phyloP scores from a whole-genome alignment of 306 rosid species.

The Cicer cuneatum region DNA sequence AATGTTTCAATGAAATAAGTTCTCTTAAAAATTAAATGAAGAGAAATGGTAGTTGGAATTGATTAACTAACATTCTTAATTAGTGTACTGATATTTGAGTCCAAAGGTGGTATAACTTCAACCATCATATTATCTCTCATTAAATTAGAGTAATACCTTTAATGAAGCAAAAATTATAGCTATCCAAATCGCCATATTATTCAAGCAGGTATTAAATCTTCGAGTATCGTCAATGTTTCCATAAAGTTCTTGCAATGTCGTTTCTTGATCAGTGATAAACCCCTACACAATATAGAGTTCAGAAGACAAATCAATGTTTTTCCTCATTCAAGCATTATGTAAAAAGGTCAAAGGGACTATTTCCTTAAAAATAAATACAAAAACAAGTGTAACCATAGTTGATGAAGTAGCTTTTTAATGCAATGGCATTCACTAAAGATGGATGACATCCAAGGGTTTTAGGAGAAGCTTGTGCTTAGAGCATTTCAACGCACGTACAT shows the following conservation, averaged over 20 bases:
- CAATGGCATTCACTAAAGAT: neutral
- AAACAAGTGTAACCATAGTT: constrained; percentile 7
- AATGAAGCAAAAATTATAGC: constrained; percentile 94
- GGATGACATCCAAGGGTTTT: constrained; percentile 10
- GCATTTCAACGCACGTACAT: neutral
- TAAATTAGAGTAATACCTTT: constrained; percentile 58
- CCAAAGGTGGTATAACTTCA: neutral
- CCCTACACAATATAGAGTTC: constrained; percentile 60
- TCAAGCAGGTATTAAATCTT: constrained; percentile 67
- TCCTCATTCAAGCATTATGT: constrained; percentile 28
- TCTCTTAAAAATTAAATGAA: too few relatives aligned
- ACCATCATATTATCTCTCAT: constrained; percentile 1
- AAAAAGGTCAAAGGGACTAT: constrained; percentile 24
- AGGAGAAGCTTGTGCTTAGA: neutral
- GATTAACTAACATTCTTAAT: too few relatives aligned
- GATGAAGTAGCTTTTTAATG: constrained; percentile 4
- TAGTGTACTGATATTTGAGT: neutral
- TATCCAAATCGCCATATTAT: constrained; percentile 77
- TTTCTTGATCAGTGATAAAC: constrained; percentile 82
- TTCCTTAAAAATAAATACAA: constrained; percentile 33
- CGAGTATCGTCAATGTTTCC: constrained; percentile 65
- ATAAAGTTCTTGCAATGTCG: constrained; percentile 75
- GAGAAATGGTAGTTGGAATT: too few relatives aligned
- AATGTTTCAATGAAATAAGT: too few relatives aligned
- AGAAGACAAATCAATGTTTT: constrained; percentile 34